A percentile compares a stretch with the other conserved stretches of the same genome.
Conservation (phyloP, 2,329 filamentous ascomycete genomes). For the Ophiostoma fasciatum region DNA sequence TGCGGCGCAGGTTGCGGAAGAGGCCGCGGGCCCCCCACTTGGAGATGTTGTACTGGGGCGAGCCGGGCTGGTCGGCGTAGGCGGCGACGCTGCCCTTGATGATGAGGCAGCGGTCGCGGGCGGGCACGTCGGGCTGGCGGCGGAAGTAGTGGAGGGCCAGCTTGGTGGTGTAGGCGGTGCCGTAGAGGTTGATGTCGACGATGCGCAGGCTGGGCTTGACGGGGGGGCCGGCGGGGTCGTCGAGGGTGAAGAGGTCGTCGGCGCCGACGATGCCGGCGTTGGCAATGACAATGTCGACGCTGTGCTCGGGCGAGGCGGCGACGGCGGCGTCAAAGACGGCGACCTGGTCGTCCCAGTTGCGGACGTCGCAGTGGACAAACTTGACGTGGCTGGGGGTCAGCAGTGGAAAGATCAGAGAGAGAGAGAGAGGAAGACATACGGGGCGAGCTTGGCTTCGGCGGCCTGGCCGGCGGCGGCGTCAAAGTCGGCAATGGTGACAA, state of each 20-base stretch:
- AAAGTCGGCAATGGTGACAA: slow-evolving; percentile 26
- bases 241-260: slow-evolving; percentile 9
- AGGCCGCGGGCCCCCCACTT: slow-evolving; percentile 29
- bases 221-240: slow-evolving; percentile 14
- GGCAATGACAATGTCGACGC: slow-evolving; percentile 30
- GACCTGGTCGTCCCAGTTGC: slow-evolving; percentile 27
- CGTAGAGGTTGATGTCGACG: slow-evolving; percentile 26
- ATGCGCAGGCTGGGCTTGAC: slow-evolving; percentile 26
- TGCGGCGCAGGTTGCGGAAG: slow-evolving; percentile 25
- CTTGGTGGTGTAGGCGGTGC: slow-evolving; percentile 29
- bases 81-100: slow-evolving; percentile 32
- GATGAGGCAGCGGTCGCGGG: slow-evolving; percentile 31
- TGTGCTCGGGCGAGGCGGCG: slow-evolving; percentile 20
- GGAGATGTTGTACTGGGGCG: slow-evolving; percentile 26
- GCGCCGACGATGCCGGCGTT: slow-evolving; percentile 27
- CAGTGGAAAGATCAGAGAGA: too few relatives aligned
- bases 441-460: slow-evolving; percentile 2
- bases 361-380: slow-evolving; percentile 19
- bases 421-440: slow-evolving; percentile 12
- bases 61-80: slow-evolving; percentile 29
- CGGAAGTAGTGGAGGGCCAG: slow-evolving; percentile 31
- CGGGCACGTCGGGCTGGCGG: slow-evolving; percentile 21
- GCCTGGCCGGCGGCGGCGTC: slow-evolving; percentile 18
- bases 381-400: slow-evolving; percentile 18
- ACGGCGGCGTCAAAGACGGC: slow-evolving; percentile 25